phyloP scores from a whole-genome alignment of 306 rosid species.

The Vachellia collinsii region DNA sequence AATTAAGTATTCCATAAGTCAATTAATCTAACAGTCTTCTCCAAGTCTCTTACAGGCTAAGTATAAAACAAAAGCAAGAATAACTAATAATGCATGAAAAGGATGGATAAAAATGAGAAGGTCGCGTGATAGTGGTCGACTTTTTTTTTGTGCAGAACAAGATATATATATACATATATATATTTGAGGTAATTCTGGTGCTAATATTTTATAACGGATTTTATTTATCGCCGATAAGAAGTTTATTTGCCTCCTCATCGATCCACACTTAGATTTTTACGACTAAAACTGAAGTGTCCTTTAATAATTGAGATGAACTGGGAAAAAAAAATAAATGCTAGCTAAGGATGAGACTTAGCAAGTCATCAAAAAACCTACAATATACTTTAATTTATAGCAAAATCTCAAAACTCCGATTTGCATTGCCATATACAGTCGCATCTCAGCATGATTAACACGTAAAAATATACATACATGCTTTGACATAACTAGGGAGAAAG shows the following conservation, averaged over 20 bases:
- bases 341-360: too few species aligned
- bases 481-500: constrained; percentile 15
- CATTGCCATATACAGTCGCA: neutral
- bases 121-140: too few species aligned
- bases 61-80: neutral
- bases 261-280: neutral
- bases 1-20: neutral
- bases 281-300: neutral
- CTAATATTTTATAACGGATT: neutral
- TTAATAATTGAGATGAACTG: too few species aligned
- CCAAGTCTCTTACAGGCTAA: neutral
- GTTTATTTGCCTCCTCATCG: neutral
- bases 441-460: neutral
- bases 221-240: neutral
- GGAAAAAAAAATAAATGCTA: too few species aligned
- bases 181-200: neutral
- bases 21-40: neutral
- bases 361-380: neutral
- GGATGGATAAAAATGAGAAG: neutral
- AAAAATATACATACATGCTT: neutral
- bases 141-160: neutral
- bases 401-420: neutral
- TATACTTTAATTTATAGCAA: neutral
- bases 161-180: too few species aligned
- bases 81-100: neutral